Evolutionary conservation across 306 rosid genomes (phyloP), one percentile per base, ranked within the genome.

Genomic region (Vigna reflexopilosa): DNA sequence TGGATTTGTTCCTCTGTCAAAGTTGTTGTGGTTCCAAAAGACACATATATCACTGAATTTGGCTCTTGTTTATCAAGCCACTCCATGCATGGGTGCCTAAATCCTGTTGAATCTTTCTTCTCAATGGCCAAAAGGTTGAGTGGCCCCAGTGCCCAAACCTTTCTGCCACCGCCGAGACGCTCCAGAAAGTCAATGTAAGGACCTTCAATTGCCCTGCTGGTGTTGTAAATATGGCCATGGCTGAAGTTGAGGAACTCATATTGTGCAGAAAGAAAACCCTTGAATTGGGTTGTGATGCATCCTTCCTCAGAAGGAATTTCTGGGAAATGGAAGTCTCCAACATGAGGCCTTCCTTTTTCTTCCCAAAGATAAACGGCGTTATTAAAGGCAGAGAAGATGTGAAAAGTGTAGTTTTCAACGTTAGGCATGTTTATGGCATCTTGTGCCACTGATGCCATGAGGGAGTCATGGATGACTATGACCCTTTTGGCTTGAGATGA

Each of bases 71-170:
- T 10, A 11, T 56, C 63, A 56, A 56, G 63, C 63, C 63, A 56
- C 32, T 56, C 34, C 32, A 56, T 22, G 34, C 63, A 56, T 22
- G 12, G 0, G 34, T 56, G 34, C 34, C 63, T 40, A 2, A 40
- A 1, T 56, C 16, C n/a, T 22, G 9, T 10, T 5, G 34, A 10
- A 4, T 10, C 3, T 17, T 50, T 81, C 50, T 45, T 75, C 65
- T 59, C 72, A 11, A 16, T 56, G 55, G 15, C 45, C 56, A 74
- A 55, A 4, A 89, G 91, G 36, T 84, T 84, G 73, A 90, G 77
- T 2, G 91, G 90, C 10, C 90, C 94, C 0, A 87, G 45, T 8
- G 87, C 89, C 89, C 88, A 87, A 34, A 82, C 70, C 73, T 49
- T 84, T 57, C 70, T 74, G 42, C 68, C 65, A 2, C 51, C 45